Base-by-base conservation (phyloP, 2,329 filamentous ascomycete species). In the Colletotrichum sublineola region DNA sequence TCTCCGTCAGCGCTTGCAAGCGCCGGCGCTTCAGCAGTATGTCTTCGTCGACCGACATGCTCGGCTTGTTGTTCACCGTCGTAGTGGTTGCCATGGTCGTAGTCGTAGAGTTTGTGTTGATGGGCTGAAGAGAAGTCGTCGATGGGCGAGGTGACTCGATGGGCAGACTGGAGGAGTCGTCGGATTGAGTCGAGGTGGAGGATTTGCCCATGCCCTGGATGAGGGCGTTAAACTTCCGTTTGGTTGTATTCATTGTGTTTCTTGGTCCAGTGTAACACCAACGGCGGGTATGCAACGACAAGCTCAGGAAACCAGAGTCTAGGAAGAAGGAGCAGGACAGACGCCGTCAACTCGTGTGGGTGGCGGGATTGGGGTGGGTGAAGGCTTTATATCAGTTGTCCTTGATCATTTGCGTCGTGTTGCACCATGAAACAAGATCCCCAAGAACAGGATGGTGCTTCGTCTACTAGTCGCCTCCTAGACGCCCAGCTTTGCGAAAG, bases 191-290 rank as follows among this genome's bases (percentile, higher is more conserved):
- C 66, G 74, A 73, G 44, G 71, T 61, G 57, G 77, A 65, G 38
- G 73, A 69, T 46, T 75, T 48, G 77, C 89, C 89, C 76, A 92
- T 86, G 75, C 89, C 86, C 79, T 94, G 92, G 38, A 95, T 85
- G 20, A 95, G 86, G 77, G 89, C 88, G 81, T 95, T 93, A 84
- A 95, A 95, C 82, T 95, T 95, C 77, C 93, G 89, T 84, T 95
- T 96, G n/a, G 92, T 94, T 33, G 92, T 89, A 79, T 93, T 93
- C 85, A 95, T 93, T 74, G 72, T 83, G 65, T 66, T 55, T 31
- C 14, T 62, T 70, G 57, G 48, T 68, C 48, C 38, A 46, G 56
- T 55, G 73, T 63, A 68, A 46, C 70, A 24, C 50, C 31, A 36
- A 24, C 29, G 69, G 48, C n/a, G 48, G 46, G 38, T 63, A 15